phyloP scores from a whole-genome alignment of 2,329 filamentous ascomycete genomes.

The Ascochyta viciae-villosae region DNA sequence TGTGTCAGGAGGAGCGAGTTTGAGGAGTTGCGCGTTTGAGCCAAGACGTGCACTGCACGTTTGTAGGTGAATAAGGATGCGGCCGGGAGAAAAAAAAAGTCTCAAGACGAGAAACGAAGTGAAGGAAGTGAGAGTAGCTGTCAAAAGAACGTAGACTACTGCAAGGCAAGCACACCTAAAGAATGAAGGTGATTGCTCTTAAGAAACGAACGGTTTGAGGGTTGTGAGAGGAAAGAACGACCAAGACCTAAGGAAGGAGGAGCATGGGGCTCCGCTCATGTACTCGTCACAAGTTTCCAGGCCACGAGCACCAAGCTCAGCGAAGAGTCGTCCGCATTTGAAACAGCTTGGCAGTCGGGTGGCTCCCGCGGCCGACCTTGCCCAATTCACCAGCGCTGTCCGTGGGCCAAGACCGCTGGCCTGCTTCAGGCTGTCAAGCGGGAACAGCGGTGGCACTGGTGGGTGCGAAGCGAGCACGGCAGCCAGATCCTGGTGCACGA shows the following conservation, averaged over 20 bases:
- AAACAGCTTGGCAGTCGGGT: conserved; percentile 46
- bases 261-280: conserved; percentile 35
- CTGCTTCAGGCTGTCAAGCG: conserved; percentile 29
- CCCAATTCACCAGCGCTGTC: conserved; percentile 30
- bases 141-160: conserved; percentile 22
- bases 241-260: conserved; percentile 20
- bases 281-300: conserved; percentile 36
- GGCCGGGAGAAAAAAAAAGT: conserved; percentile 14
- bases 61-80: conserved; percentile 28
- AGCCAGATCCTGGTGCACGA: conserved; percentile 17
- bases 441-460: conserved; percentile 18
- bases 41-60: conserved; percentile 51
- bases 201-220: conserved; percentile 25
- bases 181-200: conserved; percentile 34
- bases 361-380: conserved; percentile 36
- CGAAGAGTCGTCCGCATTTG: conserved; percentile 42
- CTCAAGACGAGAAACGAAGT: conserved; percentile 15
- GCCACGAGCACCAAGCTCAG: conserved; percentile 43
- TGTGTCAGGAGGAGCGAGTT: conserved; percentile 32
- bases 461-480: conserved; percentile 12
- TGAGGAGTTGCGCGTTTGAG: conserved; percentile 38
- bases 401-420: conserved; percentile 32
- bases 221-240: conserved; percentile 30
- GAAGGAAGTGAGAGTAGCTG: conserved; percentile 22
- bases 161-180: conserved; percentile 38